Conservation (phyloP, 306 rosid genomes). For the Cucumis sativus region DNA sequence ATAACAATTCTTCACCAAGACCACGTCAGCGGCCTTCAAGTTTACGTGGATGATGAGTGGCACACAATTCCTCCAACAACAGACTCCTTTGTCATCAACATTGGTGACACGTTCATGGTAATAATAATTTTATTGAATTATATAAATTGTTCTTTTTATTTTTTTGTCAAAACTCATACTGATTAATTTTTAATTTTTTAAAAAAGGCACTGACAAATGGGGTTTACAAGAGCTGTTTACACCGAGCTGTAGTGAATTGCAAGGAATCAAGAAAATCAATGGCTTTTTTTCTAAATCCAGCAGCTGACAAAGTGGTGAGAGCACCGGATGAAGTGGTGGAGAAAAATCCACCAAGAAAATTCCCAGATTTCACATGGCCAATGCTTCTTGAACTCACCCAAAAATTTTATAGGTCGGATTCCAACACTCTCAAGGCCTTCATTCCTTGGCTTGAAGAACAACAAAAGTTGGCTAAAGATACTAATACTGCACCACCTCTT, state of each 20-base stretch:
- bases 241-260: neutral
- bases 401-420: neutral
- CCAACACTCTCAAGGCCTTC: neutral
- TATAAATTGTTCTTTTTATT: too few relatives aligned
- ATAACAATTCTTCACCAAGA: slow-evolving; percentile 12
- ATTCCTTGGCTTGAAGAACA: neutral
- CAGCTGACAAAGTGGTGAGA: neutral
- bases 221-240: slow-evolving; percentile 5
- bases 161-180: too few relatives aligned
- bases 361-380: slow-evolving; percentile 2
- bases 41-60: slow-evolving; percentile 2
- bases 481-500: neutral
- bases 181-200: too few relatives aligned
- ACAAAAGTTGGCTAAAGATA: neutral
- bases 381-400: neutral
- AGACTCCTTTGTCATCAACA: neutral
- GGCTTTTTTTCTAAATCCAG: neutral
- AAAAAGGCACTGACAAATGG: neutral
- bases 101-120: slow-evolving; percentile 12
- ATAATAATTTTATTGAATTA: too few relatives aligned
- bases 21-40: slow-evolving; percentile 3
- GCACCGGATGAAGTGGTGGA: neutral
- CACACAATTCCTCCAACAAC: neutral
- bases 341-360: neutral
- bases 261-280: neutral